Conservation (phyloP, 2,329 filamentous ascomycete species). For the Orbilia javanica region DNA sequence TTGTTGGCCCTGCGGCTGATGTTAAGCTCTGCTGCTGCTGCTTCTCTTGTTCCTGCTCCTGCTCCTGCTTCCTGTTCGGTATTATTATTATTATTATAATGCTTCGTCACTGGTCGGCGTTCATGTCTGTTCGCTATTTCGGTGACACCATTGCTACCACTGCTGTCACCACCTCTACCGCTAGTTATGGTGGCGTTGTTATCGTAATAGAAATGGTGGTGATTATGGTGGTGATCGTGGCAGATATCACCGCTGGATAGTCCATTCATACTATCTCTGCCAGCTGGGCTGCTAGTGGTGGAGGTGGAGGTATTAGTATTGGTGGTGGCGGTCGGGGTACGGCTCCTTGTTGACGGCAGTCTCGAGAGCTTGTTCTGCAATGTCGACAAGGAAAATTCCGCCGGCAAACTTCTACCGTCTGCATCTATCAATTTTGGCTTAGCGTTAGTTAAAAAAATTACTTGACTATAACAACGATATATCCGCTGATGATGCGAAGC, state of each 20-base stretch:
- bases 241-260: background rate
- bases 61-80: background rate
- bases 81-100: background rate
- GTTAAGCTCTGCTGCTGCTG: background rate
- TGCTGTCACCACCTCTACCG: background rate
- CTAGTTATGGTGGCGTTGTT: background rate
- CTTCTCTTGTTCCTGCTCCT: background rate
- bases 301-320: too few relatives aligned
- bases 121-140: background rate
- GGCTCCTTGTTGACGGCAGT: conserved; percentile 33
- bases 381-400: conserved; percentile 51
- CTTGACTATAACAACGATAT: background rate
- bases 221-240: background rate
- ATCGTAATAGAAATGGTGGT: too few relatives aligned
- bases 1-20: conserved; percentile 12
- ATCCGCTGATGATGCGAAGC: background rate
- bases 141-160: background rate
- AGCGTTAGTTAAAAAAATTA: background rate
- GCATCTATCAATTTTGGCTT: conserved; percentile 31
- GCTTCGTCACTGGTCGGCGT: conserved; percentile 14
- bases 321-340: background rate
- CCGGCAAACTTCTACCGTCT: conserved; percentile 28
- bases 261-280: background rate
- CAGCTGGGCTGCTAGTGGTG: background rate
- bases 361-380: conserved; percentile 40